Base-by-base conservation (phyloP, 352 stramenopile genomes). In the Globisporangium solare region DNA sequence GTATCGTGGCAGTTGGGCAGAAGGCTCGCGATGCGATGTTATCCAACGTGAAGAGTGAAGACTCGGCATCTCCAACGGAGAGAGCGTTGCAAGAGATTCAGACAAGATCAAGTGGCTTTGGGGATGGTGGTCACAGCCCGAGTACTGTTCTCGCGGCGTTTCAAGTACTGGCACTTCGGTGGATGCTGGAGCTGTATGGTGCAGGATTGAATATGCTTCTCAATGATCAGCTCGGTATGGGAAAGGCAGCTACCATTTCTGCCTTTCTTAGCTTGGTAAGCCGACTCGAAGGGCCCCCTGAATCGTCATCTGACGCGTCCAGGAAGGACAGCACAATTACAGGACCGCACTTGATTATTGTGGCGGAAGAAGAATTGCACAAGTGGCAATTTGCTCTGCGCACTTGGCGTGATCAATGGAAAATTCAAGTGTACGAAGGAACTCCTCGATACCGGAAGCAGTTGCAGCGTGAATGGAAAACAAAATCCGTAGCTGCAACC, bases 211-310 rank as follows among this genome's bases (percentile, higher is more conserved):
- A 93, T 58, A 68, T 89, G 32, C 67, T 96, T 51, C 48, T 96
- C 37, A 94, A 94, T 58, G 86, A 96, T 45, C 84, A 96, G 41
- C 60, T 93, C 10, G 86, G 86, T 18, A 92, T 94, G 73, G 86
- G 84, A n/a, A 93, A 94, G 54, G 79, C 82, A 10, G 72, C 76
- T 7, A 90, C 79, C 2, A 74, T 93, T 22, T 75, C 84, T 24
- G 77, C 80, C 5, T 94, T 93, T 60, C 64, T 95, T n/a, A 70
- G 66, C 21, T 61, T 84, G 8, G 59, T 89, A 21, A 64, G 79
- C 17, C 61, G 78, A 39, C 47, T 88, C 2, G 51, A 65, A 17
- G 60, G 58, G 1, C 49, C 54, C 7, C 10, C 21, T 15, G 27
- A 20, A 2, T 31, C 56, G n/a, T 41, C 50, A 12, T 32, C 52